Evolutionary conservation across 345 rosid genomes (phyloP), one percentile per base, ranked within the genome.

Genomic region (Eucalyptus cladocalyx): DNA sequence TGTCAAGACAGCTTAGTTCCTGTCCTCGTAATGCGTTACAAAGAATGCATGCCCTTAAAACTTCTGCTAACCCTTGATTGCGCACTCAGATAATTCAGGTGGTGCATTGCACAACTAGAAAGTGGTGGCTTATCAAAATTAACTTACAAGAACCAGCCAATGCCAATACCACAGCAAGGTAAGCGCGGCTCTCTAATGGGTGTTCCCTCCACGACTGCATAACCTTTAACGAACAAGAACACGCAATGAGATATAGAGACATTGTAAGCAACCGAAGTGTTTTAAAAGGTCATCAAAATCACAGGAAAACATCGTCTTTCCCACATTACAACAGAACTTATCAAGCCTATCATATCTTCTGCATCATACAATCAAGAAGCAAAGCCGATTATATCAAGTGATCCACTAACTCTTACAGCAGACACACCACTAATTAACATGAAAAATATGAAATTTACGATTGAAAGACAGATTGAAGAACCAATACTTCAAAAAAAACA

Each of bases 61-160:
- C 40, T 34, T 76, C 83, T 76, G 8, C 28, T 18, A 76, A 37
- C 16, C 28, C 83, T 37, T 37, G 12, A 37, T 76, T 11, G 9
- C 6, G 47, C 45, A 19, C 15, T 37, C 3, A 11, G 23, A 76
- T 37, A 21, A 10, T 11, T 86, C 56, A 86, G 87, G 56, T 5
- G 54, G 49, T 86, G 53, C 87, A 86, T 6, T 48, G 34, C 28
- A 30, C 42, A 49, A 30, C 50, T 51, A 80, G 43, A 87, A 86
- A 49, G 23, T 15, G 23, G 19, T 65, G 51, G 32, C 60, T 65
- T 24, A 10, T 40, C 69, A 34, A 17, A 15, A 30, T 62, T 9
- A 92, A 94, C 99, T 95, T 92, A 96, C 99, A 97, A 86, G 90
- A 96, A 91, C 99, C 99, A 97, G 50, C 99, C 99, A 92, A 93